These are phyloP conservation scores for Metarhizium anisopliae DNA, from an alignment of 2,329 filamentous ascomycete genomes.

Conservation along the genomic window DNA sequence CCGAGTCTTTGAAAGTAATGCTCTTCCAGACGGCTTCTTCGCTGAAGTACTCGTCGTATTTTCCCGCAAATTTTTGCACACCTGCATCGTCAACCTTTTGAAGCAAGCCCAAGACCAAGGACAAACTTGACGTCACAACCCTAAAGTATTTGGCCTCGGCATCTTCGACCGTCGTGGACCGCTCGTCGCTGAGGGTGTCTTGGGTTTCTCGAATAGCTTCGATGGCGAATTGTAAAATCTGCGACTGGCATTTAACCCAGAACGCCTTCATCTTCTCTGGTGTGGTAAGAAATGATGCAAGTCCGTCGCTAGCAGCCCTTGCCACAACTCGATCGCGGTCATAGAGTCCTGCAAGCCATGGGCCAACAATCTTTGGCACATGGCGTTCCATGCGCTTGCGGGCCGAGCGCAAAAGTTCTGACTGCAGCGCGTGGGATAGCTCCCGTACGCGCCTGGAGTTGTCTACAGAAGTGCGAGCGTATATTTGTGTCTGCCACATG, in stretches of 20 bases:
- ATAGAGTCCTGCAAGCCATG: constrained; percentile 87
- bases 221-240: constrained; percentile 74
- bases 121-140: constrained; percentile 51
- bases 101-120: constrained; percentile 45
- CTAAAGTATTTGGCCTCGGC: constrained; percentile 77
- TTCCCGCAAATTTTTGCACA: constrained; percentile 47
- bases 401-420: constrained; percentile 48
- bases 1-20: constrained; percentile 51
- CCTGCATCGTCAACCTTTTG: constrained; percentile 37
- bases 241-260: constrained; percentile 71
- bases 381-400: constrained; percentile 79
- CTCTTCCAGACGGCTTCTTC: constrained; percentile 59
- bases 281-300: constrained; percentile 66
- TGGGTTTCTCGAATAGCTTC: constrained; percentile 74
- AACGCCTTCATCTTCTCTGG: constrained; percentile 70
- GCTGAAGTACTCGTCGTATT: constrained; percentile 58
- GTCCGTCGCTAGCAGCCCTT: constrained; percentile 66
- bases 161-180: constrained; percentile 76
- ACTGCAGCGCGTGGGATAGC: constrained; percentile 68
- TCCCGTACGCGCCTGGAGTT: constrained; percentile 81
- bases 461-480: constrained; percentile 84
- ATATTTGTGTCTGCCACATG: constrained; percentile 61
- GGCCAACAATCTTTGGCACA: constrained; percentile 67
- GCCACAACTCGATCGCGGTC: constrained; percentile 74
- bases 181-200: constrained; percentile 79